phyloP scores from a whole-genome alignment of 2,329 filamentous ascomycete species.

The Scytalidium lignicola region DNA sequence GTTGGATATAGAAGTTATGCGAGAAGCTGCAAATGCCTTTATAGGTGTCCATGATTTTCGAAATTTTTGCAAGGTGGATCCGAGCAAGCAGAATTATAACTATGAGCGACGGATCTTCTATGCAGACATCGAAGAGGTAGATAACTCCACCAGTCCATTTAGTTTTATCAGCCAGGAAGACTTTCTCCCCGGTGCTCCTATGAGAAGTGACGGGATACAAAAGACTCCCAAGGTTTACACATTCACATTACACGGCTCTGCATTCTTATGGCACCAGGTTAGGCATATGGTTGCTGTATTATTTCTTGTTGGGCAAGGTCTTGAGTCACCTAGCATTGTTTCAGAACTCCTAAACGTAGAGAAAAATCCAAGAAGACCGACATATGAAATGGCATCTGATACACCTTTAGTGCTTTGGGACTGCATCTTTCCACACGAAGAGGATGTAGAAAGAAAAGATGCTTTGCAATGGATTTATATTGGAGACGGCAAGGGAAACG shows the following conservation, averaged over 20 bases:
- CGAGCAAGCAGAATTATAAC: slow-evolving; percentile 81
- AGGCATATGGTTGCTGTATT: slow-evolving; percentile 87
- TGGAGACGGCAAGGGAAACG: slow-evolving; percentile 57
- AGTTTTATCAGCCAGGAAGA: slow-evolving; percentile 47
- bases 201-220: slow-evolving; percentile 1
- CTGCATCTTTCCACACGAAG: slow-evolving; percentile 71
- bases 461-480: slow-evolving; percentile 73
- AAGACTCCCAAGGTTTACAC: slow-evolving; percentile 65
- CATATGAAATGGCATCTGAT: slow-evolving; percentile 88
- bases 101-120: slow-evolving; percentile 76
- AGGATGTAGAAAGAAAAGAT: slow-evolving; percentile 43
- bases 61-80: slow-evolving; percentile 94
- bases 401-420: slow-evolving; percentile 92
- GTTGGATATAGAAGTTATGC: slow-evolving; percentile 86
- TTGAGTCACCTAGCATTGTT: slow-evolving; percentile 72
- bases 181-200: slow-evolving; percentile 33
- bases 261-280: slow-evolving; percentile 98
- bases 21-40: slow-evolving; percentile 70
- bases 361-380: slow-evolving; percentile 69
- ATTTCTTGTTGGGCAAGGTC: slow-evolving; percentile 86
- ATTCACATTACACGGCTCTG: slow-evolving; percentile 83
- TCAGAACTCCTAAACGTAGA: slow-evolving; percentile 68
- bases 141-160: slow-evolving; percentile 46
- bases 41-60: slow-evolving; percentile 89
- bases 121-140: slow-evolving; percentile 70